Evolutionary conservation across 2,329 filamentous ascomycete genomes (phyloP), one percentile per base, ranked within the genome.

Genomic region (Clonostachys byssicola): DNA sequence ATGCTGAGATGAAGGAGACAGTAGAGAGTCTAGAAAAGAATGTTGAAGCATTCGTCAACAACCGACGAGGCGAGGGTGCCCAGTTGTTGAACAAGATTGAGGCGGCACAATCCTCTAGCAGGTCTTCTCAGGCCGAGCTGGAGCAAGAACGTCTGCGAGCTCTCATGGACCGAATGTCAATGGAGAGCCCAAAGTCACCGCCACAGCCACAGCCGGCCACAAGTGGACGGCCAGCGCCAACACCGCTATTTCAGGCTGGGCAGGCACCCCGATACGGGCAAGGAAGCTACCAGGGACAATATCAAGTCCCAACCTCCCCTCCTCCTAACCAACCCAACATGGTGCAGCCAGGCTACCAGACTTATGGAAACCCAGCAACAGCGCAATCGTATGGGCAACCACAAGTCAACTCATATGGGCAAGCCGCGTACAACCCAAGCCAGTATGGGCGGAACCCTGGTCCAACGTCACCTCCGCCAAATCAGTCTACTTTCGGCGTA

Each of bases 41-140:
- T 58, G 94, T 99, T 2, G 92, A 97, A 54, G 88, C 88, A 0
- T 99, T 99, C 67, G 92, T 99, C 54, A 95, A 91, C 71, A 99
- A 99, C 65, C 82, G 94, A 45, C 77, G 92, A 50, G 86, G 89
- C 1, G 94, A 99, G 71, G 94, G 94, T 5, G 89, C 90, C 0
- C 89, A 96, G 62, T 78, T 99, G 6, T 79, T 99, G 35, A 84
- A 82, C 55, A 87, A 91, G 56, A 99, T 99, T 52, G 91, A 96
- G 65, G 84, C 88, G 55, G 83, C 87, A 44, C 86, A 86, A 58
- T 78, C 81, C 5, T 81, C 77, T 44, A 85, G 64, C 60, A 78
- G 80, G 63, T 64, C 55, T 41, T 68, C 72, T 5, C 76, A 80
- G 49, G 90, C 91, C 34, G 91, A 96, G 57, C 77, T 88, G 45